Percentiles rank a stretch among this genome's conserved stretches.
phyloP scores from a whole-genome alignment of 139 green algal species.

The Volvox africanus region DNA sequence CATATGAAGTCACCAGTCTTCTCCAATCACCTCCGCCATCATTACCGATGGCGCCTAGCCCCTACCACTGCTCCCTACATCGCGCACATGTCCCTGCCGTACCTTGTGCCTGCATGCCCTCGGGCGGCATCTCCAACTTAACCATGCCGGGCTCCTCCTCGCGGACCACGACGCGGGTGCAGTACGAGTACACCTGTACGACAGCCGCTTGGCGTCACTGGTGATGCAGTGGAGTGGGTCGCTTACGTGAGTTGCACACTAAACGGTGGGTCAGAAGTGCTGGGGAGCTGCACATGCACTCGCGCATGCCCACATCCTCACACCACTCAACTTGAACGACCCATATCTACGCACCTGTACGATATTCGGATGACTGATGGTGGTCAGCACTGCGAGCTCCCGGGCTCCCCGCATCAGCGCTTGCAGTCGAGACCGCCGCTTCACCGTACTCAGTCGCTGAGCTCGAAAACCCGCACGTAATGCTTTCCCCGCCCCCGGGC shows the following conservation, averaged over 20 bases:
- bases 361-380: conserved; percentile 16
- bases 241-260: neutral
- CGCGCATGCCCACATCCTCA: neutral
- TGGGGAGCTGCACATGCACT: neutral
- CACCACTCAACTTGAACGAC: neutral
- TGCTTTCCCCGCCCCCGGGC: neutral
- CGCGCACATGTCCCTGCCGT: neutral
- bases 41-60: neutral
- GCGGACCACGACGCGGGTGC: conserved; percentile 8
- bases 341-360: neutral
- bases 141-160: neutral
- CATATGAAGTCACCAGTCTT: too few relatives aligned
- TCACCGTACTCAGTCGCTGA: neutral
- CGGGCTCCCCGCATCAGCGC: conserved; percentile 31
- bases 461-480: neutral
- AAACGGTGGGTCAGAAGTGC: too few relatives aligned
- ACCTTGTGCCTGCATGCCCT: neutral
- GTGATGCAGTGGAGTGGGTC: neutral
- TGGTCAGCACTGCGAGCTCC: conserved; percentile 38
- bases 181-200: conserved; percentile 41
- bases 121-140: neutral
- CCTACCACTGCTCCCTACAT: too few relatives aligned
- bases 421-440: neutral
- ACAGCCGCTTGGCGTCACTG: neutral
- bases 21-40: neutral